A percentile compares a stretch with the other conserved stretches of the same genome.
phyloP scores from a whole-genome alignment of 306 rosid species.

The Dalbergia cochinchinensis region DNA sequence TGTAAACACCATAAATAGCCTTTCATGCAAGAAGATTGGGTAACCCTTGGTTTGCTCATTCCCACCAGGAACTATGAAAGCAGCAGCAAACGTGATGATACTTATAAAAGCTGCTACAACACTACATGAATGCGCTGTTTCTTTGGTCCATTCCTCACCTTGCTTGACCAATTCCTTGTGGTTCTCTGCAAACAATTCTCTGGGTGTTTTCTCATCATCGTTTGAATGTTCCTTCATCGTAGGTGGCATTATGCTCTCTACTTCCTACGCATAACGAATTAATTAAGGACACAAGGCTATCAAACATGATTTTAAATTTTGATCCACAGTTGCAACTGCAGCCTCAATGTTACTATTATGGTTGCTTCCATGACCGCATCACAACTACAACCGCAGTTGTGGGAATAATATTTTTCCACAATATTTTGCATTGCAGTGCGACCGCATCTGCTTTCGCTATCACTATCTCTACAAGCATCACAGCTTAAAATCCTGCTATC shows the following conservation, averaged over 20 bases:
- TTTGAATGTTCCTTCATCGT: neutral
- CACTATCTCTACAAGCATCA: no score
- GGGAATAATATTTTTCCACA: no score
- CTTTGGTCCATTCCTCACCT: conserved; percentile 2
- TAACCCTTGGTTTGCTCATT: neutral
- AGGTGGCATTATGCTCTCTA: neutral
- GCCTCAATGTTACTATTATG: no score
- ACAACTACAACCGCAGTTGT: no score
- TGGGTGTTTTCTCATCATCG: rapidly evolving
- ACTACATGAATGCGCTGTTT: neutral
- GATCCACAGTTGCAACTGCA: no score
- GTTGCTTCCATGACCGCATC: no score
- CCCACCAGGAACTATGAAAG: neutral
- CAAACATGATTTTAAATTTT: no score
- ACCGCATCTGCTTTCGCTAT: no score
- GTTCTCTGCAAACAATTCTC: neutral
- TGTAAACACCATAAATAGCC: neutral
- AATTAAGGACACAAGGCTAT: no score
- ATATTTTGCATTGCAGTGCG: no score
- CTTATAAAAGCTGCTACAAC: neutral
- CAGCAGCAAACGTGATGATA: neutral
- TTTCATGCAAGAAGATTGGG: neutral
- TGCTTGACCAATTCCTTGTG: neutral
- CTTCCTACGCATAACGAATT: conserved; percentile 1
- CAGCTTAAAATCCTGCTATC: no score